Evolutionary conservation across 1,284 basidiomycete genomes (phyloP).

Genomic region (Cryptococcus sp.): DNA sequence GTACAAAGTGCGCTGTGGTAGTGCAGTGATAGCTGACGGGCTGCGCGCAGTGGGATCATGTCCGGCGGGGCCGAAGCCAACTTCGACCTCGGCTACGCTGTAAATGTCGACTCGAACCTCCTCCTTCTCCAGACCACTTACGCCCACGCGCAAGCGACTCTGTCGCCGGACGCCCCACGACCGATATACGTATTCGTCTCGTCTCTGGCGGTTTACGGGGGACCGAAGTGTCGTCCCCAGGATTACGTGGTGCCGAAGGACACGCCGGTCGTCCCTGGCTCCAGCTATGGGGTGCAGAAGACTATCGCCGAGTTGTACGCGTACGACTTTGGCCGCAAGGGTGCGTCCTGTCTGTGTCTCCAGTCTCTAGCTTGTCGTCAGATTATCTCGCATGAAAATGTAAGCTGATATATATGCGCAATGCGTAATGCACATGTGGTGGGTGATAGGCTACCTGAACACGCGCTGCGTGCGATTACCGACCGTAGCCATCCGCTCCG

Average conservation of each 20-base stretch:
- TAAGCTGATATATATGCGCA: background rate
- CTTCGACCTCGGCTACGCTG: conserved; percentile 62
- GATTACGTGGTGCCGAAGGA: conserved; percentile 51
- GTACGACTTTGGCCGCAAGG: conserved; percentile 65
- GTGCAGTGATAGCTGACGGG: background rate
- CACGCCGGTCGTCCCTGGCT: conserved; percentile 62
- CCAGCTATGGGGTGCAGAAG: conserved; percentile 65
- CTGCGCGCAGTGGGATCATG: conserved; percentile 60
- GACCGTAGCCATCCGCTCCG: conserved; percentile 64
- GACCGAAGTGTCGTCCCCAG: conserved; percentile 57
- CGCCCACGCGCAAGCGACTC: conserved; percentile 45
- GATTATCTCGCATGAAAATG: background rate
- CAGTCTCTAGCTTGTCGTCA: background rate
- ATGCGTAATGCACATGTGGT: background rate
- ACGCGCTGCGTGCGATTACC: conserved; percentile 65
- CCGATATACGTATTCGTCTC: conserved; percentile 66
- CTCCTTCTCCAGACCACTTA: conserved; percentile 59
- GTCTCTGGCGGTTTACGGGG: conserved; percentile 66
- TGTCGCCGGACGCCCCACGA: conserved; percentile 27
- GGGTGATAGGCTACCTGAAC: conserved; percentile 59
- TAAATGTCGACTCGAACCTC: conserved; percentile 66
- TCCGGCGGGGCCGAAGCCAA: conserved; percentile 67
- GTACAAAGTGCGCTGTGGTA: background rate
- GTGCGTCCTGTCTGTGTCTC: conserved; percentile 22
- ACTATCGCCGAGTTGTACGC: conserved; percentile 64